Conservation (phyloP, 208 protist genomes). For the Crithidia expoeki region DNA sequence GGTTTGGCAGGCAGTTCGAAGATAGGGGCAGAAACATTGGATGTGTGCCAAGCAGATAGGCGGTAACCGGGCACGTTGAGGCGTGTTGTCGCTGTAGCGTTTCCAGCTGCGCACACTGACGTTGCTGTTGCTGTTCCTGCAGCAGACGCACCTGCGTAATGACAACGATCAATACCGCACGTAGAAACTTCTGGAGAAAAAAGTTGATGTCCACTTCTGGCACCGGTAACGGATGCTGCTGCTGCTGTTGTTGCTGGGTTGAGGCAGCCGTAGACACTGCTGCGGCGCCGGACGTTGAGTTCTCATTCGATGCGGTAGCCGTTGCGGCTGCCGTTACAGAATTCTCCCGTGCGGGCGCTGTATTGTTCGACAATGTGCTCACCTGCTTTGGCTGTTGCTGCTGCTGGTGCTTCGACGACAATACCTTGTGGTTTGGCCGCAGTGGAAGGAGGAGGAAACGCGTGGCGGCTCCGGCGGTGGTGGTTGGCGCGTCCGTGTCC, state of each 20-base stretch:
- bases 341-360: no score
- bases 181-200: slow-evolving; percentile 63
- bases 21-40: neutral
- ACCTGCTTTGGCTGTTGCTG: neutral
- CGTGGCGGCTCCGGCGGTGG: slow-evolving; percentile 11
- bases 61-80: slow-evolving; percentile 6
- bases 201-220: slow-evolving; percentile 31
- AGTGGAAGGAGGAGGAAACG: neutral
- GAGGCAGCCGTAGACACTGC: neutral
- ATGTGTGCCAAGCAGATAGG: slow-evolving; percentile 1
- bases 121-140: slow-evolving; percentile 27
- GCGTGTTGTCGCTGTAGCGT: slow-evolving; percentile 24
- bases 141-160: slow-evolving; percentile 52
- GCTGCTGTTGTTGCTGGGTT: neutral
- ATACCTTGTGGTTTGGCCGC: neutral
- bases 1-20: neutral
- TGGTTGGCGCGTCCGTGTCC: neutral
- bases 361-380: neutral
- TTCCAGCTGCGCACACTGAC: neutral
- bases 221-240: neutral
- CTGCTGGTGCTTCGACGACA: slow-evolving; percentile 1
- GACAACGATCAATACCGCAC: slow-evolving; percentile 57
- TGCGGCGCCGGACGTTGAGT: neutral
- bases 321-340: neutral
- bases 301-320: neutral